A percentile compares a stretch with the other conserved stretches of the same genome.
Conservation (phyloP, 2,329 filamentous ascomycete genomes). For the Fusarium sp. region DNA sequence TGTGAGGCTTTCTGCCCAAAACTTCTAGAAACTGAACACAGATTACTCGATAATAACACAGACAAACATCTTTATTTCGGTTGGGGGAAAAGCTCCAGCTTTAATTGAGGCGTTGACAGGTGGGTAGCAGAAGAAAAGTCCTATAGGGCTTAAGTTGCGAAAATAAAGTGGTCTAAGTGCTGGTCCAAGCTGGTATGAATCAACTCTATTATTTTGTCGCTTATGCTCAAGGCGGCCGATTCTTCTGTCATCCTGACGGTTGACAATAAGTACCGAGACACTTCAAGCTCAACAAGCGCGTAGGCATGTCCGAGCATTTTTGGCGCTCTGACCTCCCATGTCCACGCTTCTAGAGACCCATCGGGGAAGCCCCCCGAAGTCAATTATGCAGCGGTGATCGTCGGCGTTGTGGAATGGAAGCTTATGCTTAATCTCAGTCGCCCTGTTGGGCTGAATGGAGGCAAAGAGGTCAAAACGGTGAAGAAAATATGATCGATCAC, state of each 20-base stretch:
- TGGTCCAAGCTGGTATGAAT: background rate
- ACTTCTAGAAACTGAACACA: background rate
- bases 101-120: background rate
- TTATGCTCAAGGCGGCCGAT: background rate
- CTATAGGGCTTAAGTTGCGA: background rate
- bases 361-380: background rate
- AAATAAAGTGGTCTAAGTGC: background rate
- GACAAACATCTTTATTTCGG: background rate
- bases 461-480: background rate
- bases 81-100: background rate
- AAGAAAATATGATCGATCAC: background rate
- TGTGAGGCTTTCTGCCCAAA: background rate
- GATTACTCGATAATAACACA: background rate
- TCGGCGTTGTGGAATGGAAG: background rate
- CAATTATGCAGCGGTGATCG: background rate
- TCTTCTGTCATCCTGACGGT: background rate
- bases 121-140: background rate
- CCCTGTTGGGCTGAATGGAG: background rate
- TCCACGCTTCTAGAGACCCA: background rate
- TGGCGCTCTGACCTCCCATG: background rate
- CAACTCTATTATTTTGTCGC: background rate
- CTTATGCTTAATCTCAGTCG: constrained; percentile 1
- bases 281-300: too few relatives aligned
- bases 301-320: background rate
- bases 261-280: background rate